phyloP scores from a whole-genome alignment of 108 stramenopile species.

The Discostella pseudostelligera region DNA sequence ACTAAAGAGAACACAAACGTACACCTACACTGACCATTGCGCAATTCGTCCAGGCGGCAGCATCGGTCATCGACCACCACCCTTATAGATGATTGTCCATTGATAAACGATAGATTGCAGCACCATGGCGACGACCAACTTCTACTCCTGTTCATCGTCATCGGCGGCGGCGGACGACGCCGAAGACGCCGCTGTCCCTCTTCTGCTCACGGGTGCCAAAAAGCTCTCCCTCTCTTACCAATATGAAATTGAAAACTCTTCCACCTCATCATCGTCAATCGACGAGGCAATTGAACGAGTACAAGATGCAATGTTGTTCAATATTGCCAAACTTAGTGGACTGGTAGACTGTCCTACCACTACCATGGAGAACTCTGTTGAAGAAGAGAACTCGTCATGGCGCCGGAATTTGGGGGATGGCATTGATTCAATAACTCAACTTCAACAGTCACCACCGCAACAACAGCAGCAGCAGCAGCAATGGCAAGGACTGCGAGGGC shows the following conservation, averaged over 20 bases:
- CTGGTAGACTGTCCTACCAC: constrained; percentile 9
- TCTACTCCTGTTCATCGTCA: constrained; percentile 21
- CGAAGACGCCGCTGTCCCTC: too few relatives aligned
- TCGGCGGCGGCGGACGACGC: background rate
- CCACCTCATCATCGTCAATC: background rate
- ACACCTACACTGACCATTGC: too few relatives aligned
- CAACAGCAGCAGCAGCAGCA: background rate
- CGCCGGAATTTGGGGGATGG: too few relatives aligned
- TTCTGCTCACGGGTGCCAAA: too few relatives aligned
- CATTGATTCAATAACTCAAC: too few relatives aligned
- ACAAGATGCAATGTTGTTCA: background rate
- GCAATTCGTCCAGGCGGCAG: too few relatives aligned
- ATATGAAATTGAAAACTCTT: constrained; percentile 18
- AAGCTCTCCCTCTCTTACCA: constrained; percentile 6
- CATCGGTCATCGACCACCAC: background rate
- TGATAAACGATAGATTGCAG: too few relatives aligned
- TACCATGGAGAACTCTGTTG: background rate
- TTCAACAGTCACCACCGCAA: too few relatives aligned
- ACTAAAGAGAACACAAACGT: too few relatives aligned
- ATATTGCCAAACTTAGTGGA: constrained; percentile 8
- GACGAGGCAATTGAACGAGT: constrained; percentile 18
- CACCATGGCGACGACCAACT: constrained; percentile 7
- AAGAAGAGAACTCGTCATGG: too few relatives aligned
- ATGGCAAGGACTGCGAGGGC: background rate
- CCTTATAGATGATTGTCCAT: background rate